Evolutionary conservation across 768 basidiomycete genomes (phyloP), one percentile per base, ranked within the genome.

Genomic region (Pleurotus platypus): DNA sequence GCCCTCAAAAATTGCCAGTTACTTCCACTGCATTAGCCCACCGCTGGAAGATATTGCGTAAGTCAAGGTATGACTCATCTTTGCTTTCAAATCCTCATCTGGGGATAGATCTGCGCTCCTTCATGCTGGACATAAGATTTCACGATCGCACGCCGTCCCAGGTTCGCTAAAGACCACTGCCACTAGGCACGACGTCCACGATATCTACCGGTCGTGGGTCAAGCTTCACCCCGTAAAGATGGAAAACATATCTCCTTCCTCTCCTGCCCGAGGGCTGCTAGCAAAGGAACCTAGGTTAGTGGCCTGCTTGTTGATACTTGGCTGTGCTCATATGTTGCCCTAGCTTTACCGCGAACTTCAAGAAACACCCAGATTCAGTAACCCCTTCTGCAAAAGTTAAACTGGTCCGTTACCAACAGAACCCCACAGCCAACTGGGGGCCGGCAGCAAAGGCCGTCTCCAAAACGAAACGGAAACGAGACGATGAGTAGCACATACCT

Each of bases 151-250:
- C 71, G 93, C 95, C 0, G 79, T 78, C 16, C 71, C 92, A 4
- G 97, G 97, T 0, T 95, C 94, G 6, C 70, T 99, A 57, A 98
- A 98, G 76, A 97, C 97, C 15, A 80, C 85, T 16, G 96, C 93
- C 2, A 76, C 86, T 2, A 78, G 84, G 35, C 65, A 72, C 24
- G 85, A 87, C 59, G 69, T 98, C 6, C 84, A 90, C 66, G 94
- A 96, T 64, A 74, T 97, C 49, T 88, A 87, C 67, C 83, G 95
- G 4, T 85, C 83, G n/a, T 96, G 87, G 85, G 81, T 93, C 57
- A 89, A 92, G 66, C 71, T 65, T 0, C 78, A 94, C 64, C 93
- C 96, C 0, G 90, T 97, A 24, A 88, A 85, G 63, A 82, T 86
- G 79, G 86, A 89, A 53, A 96, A 94, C 54, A 80, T 98, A 12